A percentile compares a stretch with the other conserved stretches of the same genome.
Conservation (phyloP, 2,329 filamentous ascomycete species). For the Iodosphaeria phyllophila region DNA sequence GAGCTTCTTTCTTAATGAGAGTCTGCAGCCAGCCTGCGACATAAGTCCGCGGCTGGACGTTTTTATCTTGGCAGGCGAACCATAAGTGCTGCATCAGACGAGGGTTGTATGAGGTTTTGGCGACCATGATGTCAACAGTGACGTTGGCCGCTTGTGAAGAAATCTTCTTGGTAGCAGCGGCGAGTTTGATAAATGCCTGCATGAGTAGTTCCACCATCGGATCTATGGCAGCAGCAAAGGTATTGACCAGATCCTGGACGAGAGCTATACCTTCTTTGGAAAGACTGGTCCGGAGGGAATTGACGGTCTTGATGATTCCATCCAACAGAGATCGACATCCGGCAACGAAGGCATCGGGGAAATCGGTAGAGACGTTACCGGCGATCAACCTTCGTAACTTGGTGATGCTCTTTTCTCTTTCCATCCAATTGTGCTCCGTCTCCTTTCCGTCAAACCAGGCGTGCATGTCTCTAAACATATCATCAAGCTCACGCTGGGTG, state of each 20-base stretch:
- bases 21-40: constrained; percentile 71
- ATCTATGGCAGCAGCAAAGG: constrained; percentile 62
- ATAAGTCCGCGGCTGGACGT: constrained; percentile 67
- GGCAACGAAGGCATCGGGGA: constrained; percentile 47
- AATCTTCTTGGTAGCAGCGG: constrained; percentile 82
- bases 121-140: constrained; percentile 66
- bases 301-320: constrained; percentile 71
- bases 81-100: constrained; percentile 77
- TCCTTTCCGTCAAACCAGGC: constrained; percentile 73
- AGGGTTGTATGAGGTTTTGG: constrained; percentile 58
- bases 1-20: constrained; percentile 55
- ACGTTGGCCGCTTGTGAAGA: constrained; percentile 65
- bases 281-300: constrained; percentile 73
- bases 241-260: constrained; percentile 67
- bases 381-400: constrained; percentile 63
- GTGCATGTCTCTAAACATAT: constrained; percentile 67
- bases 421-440: constrained; percentile 78
- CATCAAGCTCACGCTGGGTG: constrained; percentile 73
- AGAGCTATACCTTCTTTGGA: constrained; percentile 72
- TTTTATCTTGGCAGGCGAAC: constrained; percentile 77
- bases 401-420: constrained; percentile 62
- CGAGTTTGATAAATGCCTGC: constrained; percentile 78
- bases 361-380: constrained; percentile 70
- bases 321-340: constrained; percentile 62
- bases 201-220: constrained; percentile 79